A percentile compares a stretch with the other conserved stretches of the same genome.
Evolutionary conservation across 768 basidiomycete genomes (phyloP).

Genomic region (Boletellus sp.): DNA sequence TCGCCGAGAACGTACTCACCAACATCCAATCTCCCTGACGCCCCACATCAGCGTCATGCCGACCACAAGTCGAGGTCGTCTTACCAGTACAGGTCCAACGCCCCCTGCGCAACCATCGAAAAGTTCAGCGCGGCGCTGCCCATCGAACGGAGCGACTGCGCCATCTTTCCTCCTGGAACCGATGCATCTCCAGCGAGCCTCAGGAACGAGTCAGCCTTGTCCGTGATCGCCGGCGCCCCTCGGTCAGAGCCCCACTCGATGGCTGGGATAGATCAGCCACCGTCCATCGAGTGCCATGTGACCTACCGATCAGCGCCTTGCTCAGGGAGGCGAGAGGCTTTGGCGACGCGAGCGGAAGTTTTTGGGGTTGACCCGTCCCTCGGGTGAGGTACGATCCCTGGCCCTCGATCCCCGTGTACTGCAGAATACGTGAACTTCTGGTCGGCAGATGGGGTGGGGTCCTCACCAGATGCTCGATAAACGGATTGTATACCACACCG

Average conservation of each 20-base stretch:
- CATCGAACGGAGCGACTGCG: constrained; percentile 75
- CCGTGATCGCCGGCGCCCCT: constrained; percentile 43
- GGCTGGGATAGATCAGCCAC: constrained; percentile 37
- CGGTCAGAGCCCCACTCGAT: constrained; percentile 91
- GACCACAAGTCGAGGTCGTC: constrained; percentile 15
- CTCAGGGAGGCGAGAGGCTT: constrained; percentile 65
- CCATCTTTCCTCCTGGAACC: constrained; percentile 75
- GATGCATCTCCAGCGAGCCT: constrained; percentile 70
- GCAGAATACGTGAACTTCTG: neutral
- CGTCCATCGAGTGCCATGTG: neutral
- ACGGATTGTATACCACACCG: constrained; percentile 93
- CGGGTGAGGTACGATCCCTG: constrained; percentile 76
- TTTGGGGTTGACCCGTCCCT: constrained; percentile 41
- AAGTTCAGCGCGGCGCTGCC: constrained; percentile 85
- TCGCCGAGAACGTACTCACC: constrained; percentile 35
- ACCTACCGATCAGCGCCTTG: constrained; percentile 63
- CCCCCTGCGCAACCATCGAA: constrained; percentile 83
- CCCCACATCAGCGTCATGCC: neutral
- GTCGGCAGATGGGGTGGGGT: neutral
- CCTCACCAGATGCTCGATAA: constrained; percentile 75
- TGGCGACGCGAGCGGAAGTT: constrained; percentile 63
- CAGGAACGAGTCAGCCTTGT: constrained; percentile 66
- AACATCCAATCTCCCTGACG: constrained; percentile 75
- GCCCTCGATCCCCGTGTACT: constrained; percentile 79
- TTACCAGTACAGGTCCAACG: constrained; percentile 84